phyloP scores from a whole-genome alignment of 495 filamentous ascomycete genomes.

The Cercophora samala region DNA sequence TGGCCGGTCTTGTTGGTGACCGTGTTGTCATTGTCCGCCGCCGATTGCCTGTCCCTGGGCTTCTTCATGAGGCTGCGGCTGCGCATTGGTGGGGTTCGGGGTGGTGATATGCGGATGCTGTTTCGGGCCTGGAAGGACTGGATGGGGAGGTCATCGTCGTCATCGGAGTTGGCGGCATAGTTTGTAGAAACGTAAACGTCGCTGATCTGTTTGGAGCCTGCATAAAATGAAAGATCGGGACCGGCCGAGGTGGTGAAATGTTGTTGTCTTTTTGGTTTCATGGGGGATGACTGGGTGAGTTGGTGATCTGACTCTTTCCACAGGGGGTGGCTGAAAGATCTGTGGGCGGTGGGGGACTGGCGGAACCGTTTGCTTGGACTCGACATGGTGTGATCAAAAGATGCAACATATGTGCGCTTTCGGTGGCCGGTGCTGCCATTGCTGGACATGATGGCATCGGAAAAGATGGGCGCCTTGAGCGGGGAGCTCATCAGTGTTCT shows the following conservation, averaged over 20 bases:
- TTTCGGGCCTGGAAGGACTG: conserved; percentile 60
- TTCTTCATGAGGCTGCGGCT: conserved; percentile 46
- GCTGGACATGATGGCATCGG: conserved; percentile 61
- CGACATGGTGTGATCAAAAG: conserved; percentile 46
- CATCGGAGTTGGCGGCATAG: conserved; percentile 64
- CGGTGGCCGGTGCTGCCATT: conserved; percentile 51
- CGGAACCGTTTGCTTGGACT: conserved; percentile 65
- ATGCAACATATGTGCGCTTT: conserved; percentile 56
- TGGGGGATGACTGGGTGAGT: conserved; percentile 78
- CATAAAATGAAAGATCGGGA: conserved; percentile 68
- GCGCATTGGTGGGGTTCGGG: conserved; percentile 73
- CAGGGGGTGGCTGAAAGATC: conserved; percentile 54
- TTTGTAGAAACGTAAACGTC: conserved; percentile 58
- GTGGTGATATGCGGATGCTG: conserved; percentile 66
- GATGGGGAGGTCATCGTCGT: conserved; percentile 74
- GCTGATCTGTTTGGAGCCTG: conserved; percentile 54
- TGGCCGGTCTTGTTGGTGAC: conserved; percentile 55
- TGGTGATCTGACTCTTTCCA: conserved; percentile 70
- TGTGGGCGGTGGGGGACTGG: conserved; percentile 60
- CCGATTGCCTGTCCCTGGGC: conserved; percentile 6
- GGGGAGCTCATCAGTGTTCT: conserved; percentile 60
- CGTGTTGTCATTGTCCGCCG: conserved; percentile 19
- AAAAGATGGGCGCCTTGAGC: conserved; percentile 64
- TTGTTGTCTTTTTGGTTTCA: conserved; percentile 59
- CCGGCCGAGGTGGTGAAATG: conserved; percentile 60